phyloP scores from a whole-genome alignment of 1,284 basidiomycete species.

The Cryptococcus floricola region DNA sequence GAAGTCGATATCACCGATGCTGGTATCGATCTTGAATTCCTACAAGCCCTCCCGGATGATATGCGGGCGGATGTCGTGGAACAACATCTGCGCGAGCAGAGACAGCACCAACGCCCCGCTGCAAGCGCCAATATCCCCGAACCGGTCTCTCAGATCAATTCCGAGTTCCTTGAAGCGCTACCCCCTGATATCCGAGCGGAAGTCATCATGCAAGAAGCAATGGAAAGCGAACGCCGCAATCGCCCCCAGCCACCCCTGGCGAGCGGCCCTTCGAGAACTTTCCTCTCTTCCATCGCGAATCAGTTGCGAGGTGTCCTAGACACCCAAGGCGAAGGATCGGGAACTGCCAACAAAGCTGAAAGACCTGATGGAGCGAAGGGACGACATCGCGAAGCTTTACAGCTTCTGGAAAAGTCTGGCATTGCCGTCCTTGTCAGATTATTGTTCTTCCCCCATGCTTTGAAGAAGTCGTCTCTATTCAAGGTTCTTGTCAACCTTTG shows the following conservation, averaged over 20 bases:
- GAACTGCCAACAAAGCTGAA: conserved; percentile 19
- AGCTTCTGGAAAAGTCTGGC: conserved; percentile 86
- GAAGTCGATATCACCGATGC: conserved; percentile 98
- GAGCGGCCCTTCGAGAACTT: conserved; percentile 33
- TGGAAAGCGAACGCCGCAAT: conserved; percentile 66
- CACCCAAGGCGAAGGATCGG: not conserved
- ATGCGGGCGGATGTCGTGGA: conserved; percentile 98
- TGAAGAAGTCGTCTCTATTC: conserved; percentile 79
- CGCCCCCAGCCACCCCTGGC: conserved; percentile 22
- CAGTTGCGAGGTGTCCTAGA: conserved; percentile 57
- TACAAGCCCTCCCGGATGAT: conserved; percentile 96
- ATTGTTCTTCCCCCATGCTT: conserved; percentile 92
- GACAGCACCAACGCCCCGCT: conserved; percentile 58
- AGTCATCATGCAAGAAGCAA: conserved; percentile 88
- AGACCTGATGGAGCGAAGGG: no score
- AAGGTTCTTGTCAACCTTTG: conserved; percentile 92
- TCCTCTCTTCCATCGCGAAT: conserved; percentile 82
- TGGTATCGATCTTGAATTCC: conserved; percentile 95
- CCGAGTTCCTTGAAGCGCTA: conserved; percentile 92
- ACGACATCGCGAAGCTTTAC: conserved; percentile 77
- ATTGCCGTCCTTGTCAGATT: conserved; percentile 87
- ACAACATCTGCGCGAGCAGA: conserved; percentile 83
- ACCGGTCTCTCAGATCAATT: conserved; percentile 75
- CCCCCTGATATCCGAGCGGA: conserved; percentile 95
- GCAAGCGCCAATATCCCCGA: conserved; percentile 56